These are phyloP conservation scores for Bimuria novae-zelandiae DNA, from an alignment of 2,329 filamentous ascomycete species.

Conservation along the genomic window DNA sequence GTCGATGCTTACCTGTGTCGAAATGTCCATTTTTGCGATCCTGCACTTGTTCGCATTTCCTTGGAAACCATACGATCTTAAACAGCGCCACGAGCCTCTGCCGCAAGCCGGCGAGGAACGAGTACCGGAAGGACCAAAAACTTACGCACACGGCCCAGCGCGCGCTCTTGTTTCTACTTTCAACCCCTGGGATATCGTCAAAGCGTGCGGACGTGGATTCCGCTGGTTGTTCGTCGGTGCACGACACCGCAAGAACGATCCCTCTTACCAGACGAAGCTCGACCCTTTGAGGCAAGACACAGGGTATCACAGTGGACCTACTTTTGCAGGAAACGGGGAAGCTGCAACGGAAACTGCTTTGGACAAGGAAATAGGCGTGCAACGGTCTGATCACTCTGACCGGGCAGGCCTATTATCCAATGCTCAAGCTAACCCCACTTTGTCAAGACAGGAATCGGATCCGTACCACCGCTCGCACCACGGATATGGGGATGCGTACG, in stretches of 20 bases:
- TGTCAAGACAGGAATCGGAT: constrained; percentile 15
- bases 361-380: constrained; percentile 16
- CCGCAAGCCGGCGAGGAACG: constrained; percentile 23
- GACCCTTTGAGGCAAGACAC: constrained; percentile 20
- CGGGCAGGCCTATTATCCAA: constrained; percentile 27
- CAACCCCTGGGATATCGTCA: constrained; percentile 82
- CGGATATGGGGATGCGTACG: constrained; percentile 23
- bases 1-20: constrained; percentile 75
- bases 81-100: constrained; percentile 23
- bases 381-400: constrained; percentile 34
- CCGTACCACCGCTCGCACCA: constrained; percentile 14
- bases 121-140: constrained; percentile 11
- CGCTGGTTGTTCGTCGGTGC: constrained; percentile 81
- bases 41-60: constrained; percentile 84
- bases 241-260: constrained; percentile 57
- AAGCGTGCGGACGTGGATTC: constrained; percentile 75
- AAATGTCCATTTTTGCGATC: constrained; percentile 81
- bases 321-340: constrained; percentile 31
- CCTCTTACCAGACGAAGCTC: constrained; percentile 43
- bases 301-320: constrained; percentile 23
- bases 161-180: constrained; percentile 72
- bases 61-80: constrained; percentile 68
- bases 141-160: constrained; percentile 66
- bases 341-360: constrained; percentile 16
- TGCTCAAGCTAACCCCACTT: constrained; percentile 32